Percentiles rank a stretch among this genome's conserved stretches.
Evolutionary conservation across 352 stramenopile genomes (phyloP).

Genomic region (Elongisporangium senticosum): DNA sequence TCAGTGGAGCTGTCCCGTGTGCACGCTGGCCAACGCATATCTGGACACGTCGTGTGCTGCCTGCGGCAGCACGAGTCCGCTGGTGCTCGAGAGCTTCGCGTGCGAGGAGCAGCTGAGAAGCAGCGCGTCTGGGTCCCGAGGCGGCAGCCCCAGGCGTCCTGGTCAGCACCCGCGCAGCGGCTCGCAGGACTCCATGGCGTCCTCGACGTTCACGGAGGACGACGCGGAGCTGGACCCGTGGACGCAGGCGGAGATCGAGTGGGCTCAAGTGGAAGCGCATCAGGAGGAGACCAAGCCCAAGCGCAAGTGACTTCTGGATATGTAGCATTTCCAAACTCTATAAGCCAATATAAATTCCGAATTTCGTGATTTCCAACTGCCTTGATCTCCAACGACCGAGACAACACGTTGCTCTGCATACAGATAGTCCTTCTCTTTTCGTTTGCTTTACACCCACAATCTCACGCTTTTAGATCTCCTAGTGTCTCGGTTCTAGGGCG

Average conservation of each 20-base stretch:
- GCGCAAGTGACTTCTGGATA: background rate
- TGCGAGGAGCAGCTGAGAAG: conserved; percentile 27
- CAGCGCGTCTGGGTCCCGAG: background rate
- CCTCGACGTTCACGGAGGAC: conserved; percentile 20
- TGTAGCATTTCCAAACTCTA: background rate
- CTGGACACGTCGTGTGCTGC: conserved; percentile 50
- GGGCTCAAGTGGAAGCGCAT: conserved; percentile 52
- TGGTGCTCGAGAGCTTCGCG: conserved; percentile 56
- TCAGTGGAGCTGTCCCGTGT: conserved; percentile 46
- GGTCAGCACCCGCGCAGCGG: conserved; percentile 14
- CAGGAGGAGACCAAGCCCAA: conserved; percentile 21
- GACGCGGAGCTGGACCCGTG: conserved; percentile 49
- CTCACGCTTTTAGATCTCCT: background rate
- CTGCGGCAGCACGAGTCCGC: conserved; percentile 58
- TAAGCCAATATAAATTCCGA: background rate
- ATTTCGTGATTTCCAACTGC: too few species aligned
- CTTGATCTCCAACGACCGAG: too few species aligned
- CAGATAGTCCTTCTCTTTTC: background rate
- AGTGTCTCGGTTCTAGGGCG: background rate
- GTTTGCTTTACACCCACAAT: background rate
- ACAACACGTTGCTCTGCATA: too few species aligned
- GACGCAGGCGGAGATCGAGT: conserved; percentile 62
- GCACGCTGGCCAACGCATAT: conserved; percentile 58
- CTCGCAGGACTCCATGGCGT: conserved; percentile 33
- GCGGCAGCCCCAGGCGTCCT: conserved; percentile 5